Evolutionary conservation across 177 flowering plant genomes (phyloP).

Genomic region (Vitis hybrid): DNA sequence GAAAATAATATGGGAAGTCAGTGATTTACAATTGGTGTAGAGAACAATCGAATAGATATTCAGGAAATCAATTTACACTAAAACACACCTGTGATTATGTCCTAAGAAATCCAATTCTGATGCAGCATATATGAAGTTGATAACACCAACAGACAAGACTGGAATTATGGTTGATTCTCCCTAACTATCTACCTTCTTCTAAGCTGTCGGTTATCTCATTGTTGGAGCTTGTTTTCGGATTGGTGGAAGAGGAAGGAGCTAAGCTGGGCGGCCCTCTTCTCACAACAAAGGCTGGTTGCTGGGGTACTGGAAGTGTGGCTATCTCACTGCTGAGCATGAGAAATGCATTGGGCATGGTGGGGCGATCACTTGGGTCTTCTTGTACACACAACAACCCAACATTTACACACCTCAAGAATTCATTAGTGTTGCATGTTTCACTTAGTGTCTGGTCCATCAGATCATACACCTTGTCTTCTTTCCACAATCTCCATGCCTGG

Average conservation of each 20-base stretch:
- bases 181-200: background rate
- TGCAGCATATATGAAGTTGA: too few species aligned
- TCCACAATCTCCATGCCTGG: too few species aligned
- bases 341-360: background rate
- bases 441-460: background rate
- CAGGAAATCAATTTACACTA: too few species aligned
- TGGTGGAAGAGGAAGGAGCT: background rate
- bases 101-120: background rate
- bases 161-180: background rate
- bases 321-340: background rate
- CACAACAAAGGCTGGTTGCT: background rate
- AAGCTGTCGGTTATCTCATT: background rate
- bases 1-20: too few species aligned
- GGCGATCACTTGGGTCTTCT: background rate
- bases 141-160: background rate
- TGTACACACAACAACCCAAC: too few species aligned
- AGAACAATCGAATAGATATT: too few species aligned
- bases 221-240: background rate
- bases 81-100: too few species aligned
- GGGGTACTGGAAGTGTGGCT: background rate
- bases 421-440: background rate
- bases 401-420: background rate
- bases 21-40: too few species aligned
- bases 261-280: background rate
- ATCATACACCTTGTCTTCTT: too few species aligned